These are phyloP conservation scores for Gracilaria caudata DNA, from an alignment of 23 red algal genomes.

Conservation along the genomic window DNA sequence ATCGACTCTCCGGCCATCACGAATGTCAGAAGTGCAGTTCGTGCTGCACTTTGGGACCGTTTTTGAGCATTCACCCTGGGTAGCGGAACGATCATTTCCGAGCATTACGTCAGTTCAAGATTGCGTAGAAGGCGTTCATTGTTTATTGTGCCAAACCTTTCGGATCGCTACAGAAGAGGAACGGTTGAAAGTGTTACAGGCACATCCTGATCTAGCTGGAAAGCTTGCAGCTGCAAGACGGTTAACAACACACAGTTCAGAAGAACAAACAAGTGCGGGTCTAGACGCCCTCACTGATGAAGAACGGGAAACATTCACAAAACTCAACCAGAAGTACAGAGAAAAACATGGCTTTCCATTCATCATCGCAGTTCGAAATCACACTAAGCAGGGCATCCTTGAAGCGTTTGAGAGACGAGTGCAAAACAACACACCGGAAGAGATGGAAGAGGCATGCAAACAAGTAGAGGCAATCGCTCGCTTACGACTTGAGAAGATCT, in stretches of 20 bases:
- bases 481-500: neutral
- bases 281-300: slow-evolving; percentile 15
- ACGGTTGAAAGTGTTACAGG: slow-evolving; percentile 4
- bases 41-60: neutral
- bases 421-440: neutral
- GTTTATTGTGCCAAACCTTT: neutral
- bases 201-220: slow-evolving; percentile 19
- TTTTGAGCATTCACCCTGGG: neutral
- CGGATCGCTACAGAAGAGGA: neutral
- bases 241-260: neutral
- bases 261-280: slow-evolving; percentile 27
- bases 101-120: neutral
- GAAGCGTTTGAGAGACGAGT: slow-evolving; percentile 28
- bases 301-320: neutral
- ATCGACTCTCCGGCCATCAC: neutral
- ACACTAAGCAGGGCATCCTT: slow-evolving; percentile 15
- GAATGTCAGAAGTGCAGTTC: neutral
- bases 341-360: slow-evolving; percentile 26
- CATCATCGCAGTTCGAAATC: slow-evolving; percentile 31
- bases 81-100: neutral
- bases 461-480: slow-evolving; percentile 22
- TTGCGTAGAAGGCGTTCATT: neutral
- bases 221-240: neutral
- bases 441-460: slow-evolving; percentile 23
- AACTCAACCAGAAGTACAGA: slow-evolving; percentile 1